Base-by-base conservation (phyloP, 306 rosid species). In the Quercus bicolor region DNA sequence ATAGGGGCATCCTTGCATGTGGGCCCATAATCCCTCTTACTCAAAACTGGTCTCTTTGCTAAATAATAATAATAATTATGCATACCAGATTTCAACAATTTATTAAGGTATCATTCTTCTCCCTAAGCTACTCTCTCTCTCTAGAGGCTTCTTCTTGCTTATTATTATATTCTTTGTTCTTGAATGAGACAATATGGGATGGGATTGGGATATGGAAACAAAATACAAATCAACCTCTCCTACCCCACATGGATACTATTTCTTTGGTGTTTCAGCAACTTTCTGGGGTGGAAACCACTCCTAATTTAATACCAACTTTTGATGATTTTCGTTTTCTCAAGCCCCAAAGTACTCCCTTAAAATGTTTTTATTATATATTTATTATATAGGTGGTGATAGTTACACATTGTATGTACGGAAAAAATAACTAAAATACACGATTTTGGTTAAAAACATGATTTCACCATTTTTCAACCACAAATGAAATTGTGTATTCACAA, bases 241-340 rank as follows among this genome's bases (percentile, higher is more conserved):
- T 81, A 20, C 84, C 85, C 84, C 82, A 79, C 84, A 18, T 12
- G 70, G 26, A 53, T 68, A 59, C 80, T 20, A 72, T 75, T 51
- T 33, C 43, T 51, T 66, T 76, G 79, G 71, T 43, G 23, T 4
- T 78, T 75, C 45, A 75, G 53, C 84, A 73, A 72, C 77, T 76
- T 78, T 82, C 60, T 43, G 33, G 40, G 77, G 70, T 76, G 88
- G 77, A 72, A 76, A 68, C 77, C 81, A 75, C 88, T 85, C 77
- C 68, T 75, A 23, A 72, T 73, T 60, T 62, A 68, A 68, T 45
- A 37, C 62, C 57, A 70, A 68, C 54, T 70, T 70, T 56, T 62
- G 65, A 19, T 26, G 72, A 1, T 60, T 19, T 71, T 40, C 45
- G 31, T 45, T 75, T 74, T 72, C 74, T 31, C 45, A 29, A 64